Percentiles rank a stretch among this genome's conserved stretches.
Conservation (phyloP, 345 rosid genomes). For the Noccaea caerulescens region DNA sequence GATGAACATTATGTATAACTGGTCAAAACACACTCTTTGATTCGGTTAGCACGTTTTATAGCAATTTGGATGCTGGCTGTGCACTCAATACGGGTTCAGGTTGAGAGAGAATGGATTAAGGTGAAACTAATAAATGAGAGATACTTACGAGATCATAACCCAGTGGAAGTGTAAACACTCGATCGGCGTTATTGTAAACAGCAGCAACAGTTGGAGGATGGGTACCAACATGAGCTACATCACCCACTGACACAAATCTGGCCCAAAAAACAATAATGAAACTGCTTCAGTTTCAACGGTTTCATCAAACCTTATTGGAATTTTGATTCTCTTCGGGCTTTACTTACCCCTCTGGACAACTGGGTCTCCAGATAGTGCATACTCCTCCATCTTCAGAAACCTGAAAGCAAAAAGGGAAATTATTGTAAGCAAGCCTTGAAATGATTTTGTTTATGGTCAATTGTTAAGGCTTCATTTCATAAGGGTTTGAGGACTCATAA, state of each 20-base stretch:
- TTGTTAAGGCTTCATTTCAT: neutral
- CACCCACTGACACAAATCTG: constrained; percentile 87
- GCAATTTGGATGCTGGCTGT: constrained; percentile 17
- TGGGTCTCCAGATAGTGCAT: constrained; percentile 92
- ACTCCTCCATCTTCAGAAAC: constrained; percentile 61
- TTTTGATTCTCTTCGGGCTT: constrained; percentile 2
- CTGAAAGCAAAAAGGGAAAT: constrained; percentile 47
- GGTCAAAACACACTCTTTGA: constrained; percentile 14
- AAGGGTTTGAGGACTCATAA: constrained; percentile 9
- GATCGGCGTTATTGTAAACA: constrained; percentile 57
- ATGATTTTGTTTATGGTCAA: constrained; percentile 3
- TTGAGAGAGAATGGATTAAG: neutral
- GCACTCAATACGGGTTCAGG: neutral
- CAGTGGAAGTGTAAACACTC: constrained; percentile 67
- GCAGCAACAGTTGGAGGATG: constrained; percentile 96
- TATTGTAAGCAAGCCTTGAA: constrained; percentile 14
- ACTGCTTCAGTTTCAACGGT: constrained; percentile 23
- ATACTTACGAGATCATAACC: constrained; percentile 91
- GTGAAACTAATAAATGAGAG: neutral
- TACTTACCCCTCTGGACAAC: constrained; percentile 84
- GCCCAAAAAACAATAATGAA: constrained; percentile 12
- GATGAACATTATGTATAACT: constrained; percentile 14
- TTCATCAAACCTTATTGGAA: neutral
- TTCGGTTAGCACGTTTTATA: neutral
- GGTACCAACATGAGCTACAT: constrained; percentile 77